A percentile compares a stretch with the other conserved stretches of the same genome.
Conservation (phyloP, 2,329 filamentous ascomycete species). For the Blastomyces percursus region DNA sequence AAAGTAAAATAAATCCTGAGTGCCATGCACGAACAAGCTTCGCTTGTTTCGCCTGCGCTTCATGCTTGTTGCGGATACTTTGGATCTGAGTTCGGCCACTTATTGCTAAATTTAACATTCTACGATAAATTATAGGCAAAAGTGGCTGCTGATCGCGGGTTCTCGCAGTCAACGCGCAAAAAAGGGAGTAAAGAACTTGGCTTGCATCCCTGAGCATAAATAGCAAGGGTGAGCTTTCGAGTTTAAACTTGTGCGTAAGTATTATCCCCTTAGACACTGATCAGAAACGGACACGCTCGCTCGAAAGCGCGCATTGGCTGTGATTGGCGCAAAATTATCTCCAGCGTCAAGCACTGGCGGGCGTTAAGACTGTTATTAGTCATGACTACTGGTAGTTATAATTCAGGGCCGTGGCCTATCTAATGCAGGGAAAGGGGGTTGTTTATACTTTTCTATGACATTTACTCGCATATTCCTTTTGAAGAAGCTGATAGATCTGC, state of each 20-base stretch:
- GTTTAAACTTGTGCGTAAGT: too few relatives aligned
- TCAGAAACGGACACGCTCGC: background rate
- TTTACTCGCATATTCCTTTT: background rate
- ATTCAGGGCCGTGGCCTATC: background rate
- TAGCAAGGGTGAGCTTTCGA: background rate
- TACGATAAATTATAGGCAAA: background rate
- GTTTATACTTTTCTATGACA: background rate
- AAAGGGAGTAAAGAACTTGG: background rate
- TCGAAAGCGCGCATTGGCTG: background rate
- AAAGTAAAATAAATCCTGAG: background rate
- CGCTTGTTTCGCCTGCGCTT: background rate
- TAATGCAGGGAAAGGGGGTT: background rate
- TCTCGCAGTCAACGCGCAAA: background rate
- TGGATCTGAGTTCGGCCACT: background rate
- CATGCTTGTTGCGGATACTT: background rate
- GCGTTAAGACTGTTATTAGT: background rate
- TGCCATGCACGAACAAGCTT: background rate
- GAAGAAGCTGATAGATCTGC: background rate
- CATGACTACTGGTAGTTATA: background rate
- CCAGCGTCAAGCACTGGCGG: background rate
- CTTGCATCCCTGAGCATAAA: background rate
- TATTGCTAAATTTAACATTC: background rate
- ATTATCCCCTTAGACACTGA: background rate
- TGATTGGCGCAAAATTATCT: background rate
- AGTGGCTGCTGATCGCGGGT: background rate